Evolutionary conservation across 2,329 filamentous ascomycete species (phyloP).

Genomic region (Nemania sp.): DNA sequence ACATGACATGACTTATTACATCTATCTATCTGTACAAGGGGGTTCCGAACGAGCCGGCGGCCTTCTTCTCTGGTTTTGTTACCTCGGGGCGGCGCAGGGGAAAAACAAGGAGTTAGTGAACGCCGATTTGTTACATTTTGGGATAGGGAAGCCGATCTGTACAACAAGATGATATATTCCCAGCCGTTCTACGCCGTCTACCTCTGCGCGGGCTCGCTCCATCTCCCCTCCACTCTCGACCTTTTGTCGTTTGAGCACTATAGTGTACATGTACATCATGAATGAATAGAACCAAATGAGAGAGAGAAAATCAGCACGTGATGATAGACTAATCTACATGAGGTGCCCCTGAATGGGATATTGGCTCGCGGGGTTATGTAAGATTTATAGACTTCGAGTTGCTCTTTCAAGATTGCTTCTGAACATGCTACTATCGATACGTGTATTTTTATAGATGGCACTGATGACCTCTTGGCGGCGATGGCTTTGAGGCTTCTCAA

Average conservation of each 20-base stretch:
- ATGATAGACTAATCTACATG: too few relatives aligned
- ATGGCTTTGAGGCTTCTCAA: too few relatives aligned
- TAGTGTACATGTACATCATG: conserved; percentile 34
- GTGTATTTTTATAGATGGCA: too few relatives aligned
- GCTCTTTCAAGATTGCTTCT: too few relatives aligned
- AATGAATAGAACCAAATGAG: conserved; percentile 28
- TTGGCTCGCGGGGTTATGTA: too few relatives aligned
- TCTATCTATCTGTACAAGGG: conserved; percentile 23
- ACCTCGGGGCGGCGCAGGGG: conserved; percentile 25
- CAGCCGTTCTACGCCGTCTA: conserved; percentile 34
- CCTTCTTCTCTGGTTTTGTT: conserved; percentile 25
- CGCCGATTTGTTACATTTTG: conserved; percentile 32
- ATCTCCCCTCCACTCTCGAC: conserved; percentile 36
- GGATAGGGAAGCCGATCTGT: conserved; percentile 33
- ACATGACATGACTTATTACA: conserved; percentile 22
- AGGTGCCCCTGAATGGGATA: too few relatives aligned
- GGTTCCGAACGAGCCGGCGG: conserved; percentile 32
- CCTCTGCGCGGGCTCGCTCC: conserved; percentile 30
- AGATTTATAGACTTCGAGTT: too few relatives aligned
- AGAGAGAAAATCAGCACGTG: background rate
- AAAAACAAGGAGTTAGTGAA: conserved; percentile 31
- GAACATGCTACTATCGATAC: too few relatives aligned
- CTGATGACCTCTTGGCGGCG: too few relatives aligned
- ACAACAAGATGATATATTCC: conserved; percentile 31
- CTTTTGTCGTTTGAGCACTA: conserved; percentile 22